Base-by-base conservation (phyloP, 441 rosid species). In the Metrosideros polymorpha region DNA sequence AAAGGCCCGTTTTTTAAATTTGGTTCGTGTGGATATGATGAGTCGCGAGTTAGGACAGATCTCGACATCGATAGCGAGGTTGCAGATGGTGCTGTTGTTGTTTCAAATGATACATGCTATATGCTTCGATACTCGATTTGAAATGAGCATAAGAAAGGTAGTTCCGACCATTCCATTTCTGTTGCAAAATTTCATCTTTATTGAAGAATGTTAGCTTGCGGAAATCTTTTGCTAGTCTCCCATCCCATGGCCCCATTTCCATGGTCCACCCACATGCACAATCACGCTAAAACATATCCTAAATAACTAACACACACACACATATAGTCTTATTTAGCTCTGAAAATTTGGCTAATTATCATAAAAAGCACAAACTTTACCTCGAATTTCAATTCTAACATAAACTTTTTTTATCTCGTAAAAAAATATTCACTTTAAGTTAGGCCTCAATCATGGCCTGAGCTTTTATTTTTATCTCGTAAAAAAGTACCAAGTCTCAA, bases 41-140 rank as follows among this genome's bases (percentile, higher is more conserved):
- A 0, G 15, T 6, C 9, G 1, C 1, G 79, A 5, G n/a, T 4
- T 7, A 3, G 47, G 17, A 42, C 17, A 6, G n/a, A 39, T 39
- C 8, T 12, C 17, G 49, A 39, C 1, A 6, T 18, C 6, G 6
- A 32, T 8, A 9, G 76, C 3, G 1, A 63, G 76, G 76, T 32
- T 18, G 43, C 25, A 25, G 12, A 3, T 2, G 39, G 35, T 3
- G 12, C 27, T 3, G 47, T 35, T 35, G 45, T 35, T 1, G 77
- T 66, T 42, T 19, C 17, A 5, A 9, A 19, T 10, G 5, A 1
- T 5, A 5, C 17, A 25, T 39, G 47, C n/a, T 6, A 1, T 6
- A 1, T 10, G n/a, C 7, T 24, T 22, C 4, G 79, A 5, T 71
- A 2, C 47, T 39, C 79, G n/a, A 42, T 22, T 39, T 39, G 79